Evolutionary conservation across 805 yeast species (phyloP), one percentile per base, ranked within the genome.

Genomic region (Yarrowia bubula): DNA sequence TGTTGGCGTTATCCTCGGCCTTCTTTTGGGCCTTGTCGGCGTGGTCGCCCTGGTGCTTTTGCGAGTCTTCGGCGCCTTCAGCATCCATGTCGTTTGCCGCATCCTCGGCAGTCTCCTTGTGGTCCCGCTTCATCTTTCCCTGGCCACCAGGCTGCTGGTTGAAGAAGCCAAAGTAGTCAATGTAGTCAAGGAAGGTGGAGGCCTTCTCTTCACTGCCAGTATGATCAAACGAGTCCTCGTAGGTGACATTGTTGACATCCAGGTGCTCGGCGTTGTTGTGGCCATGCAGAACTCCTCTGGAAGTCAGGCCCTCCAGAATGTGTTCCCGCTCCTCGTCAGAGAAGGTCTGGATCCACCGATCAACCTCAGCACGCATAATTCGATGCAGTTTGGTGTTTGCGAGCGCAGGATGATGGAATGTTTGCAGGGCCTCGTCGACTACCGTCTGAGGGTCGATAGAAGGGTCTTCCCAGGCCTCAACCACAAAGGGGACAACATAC

Each of bases 391-490:
- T 22, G 28, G 69, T 66, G 9, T 57, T 13, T 11, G 64, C 60
- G 5, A 64, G 48, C 5, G 69, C 71, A 7, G 71, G 71, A 38
- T 69, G 71, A 14, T 69, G 71, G 55, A 69, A 69, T 1, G 68
- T 69, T 35, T 65, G 60, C 11, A 69, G 51, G 18, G 61, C 67
- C 28, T 67, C 68, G 22, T 65, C 53, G 17, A 67, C 53, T 10
- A 66, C 68, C 4, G 62, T 41, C 22, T 64, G 33, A 4, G 68
- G 57, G 33, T 67, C 66, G 13, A 69, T 65, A 11, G 53, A 17
- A 9, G 67, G 46, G 47, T 69, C 68, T 28, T 68, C 69, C 71
- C 71, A 69, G 8, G 71, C 71, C 37, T 55, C 48, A 8, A 67
- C 66, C 8, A 69, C 66, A 9, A 66, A 47, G 10, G 68, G 69